phyloP scores from a whole-genome alignment of 352 stramenopile genomes.

The Pythium vanterpoolii region DNA sequence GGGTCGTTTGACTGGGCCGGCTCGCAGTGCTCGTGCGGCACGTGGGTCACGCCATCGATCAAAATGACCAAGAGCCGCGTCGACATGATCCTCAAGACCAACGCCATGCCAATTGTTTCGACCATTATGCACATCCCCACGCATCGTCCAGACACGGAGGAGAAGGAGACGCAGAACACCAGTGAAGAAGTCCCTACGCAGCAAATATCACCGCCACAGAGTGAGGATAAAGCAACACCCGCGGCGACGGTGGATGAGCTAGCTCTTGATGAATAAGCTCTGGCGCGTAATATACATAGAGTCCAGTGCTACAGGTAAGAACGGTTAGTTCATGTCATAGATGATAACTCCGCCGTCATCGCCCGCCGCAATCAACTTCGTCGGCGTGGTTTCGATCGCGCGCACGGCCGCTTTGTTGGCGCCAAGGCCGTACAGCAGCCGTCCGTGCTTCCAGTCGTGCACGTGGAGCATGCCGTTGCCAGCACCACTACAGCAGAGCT shows the following conservation, averaged over 20 bases:
- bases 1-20: slow-evolving; percentile 75
- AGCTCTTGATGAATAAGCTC: slow-evolving; percentile 13
- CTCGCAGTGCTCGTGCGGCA: slow-evolving; percentile 79
- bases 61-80: slow-evolving; percentile 82
- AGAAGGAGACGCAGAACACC: slow-evolving; percentile 1
- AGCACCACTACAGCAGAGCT: slow-evolving; percentile 78
- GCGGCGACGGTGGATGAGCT: slow-evolving; percentile 15
- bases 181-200: not conserved
- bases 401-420: slow-evolving; percentile 79
- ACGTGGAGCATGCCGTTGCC: slow-evolving; percentile 86
- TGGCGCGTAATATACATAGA: not conserved
- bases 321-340: slow-evolving; percentile 59
- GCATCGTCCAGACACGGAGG: not conserved
- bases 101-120: slow-evolving; percentile 24
- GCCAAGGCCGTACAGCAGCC: slow-evolving; percentile 76
- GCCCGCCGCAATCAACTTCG: slow-evolving; percentile 62
- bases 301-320: not conserved
- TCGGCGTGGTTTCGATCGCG: slow-evolving; percentile 49
- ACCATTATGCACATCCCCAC: slow-evolving; percentile 19
- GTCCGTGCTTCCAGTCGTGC: slow-evolving; percentile 69
- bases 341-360: slow-evolving; percentile 82
- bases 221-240: not conserved
- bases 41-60: slow-evolving; percentile 81
- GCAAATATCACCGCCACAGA: not conserved
- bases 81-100: slow-evolving; percentile 31